These are phyloP conservation scores for Favolaschia claudopus DNA, from an alignment of 768 basidiomycete genomes.

Conservation along the genomic window DNA sequence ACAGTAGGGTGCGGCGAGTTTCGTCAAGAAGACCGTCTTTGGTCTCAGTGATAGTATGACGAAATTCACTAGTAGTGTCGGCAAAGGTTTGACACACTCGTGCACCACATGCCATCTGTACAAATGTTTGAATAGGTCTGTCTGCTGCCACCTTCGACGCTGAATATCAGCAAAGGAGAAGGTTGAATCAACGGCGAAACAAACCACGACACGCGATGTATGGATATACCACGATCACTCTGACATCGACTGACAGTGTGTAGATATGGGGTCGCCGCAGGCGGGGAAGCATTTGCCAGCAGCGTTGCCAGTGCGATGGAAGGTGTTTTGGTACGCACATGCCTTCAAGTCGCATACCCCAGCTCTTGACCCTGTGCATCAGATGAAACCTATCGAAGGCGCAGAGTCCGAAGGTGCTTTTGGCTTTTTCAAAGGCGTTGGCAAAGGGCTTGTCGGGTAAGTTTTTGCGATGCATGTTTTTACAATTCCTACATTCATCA, in stretches of 20 bases:
- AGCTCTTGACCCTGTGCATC: slow-evolving; percentile 7
- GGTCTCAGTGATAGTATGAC: slow-evolving; percentile 95
- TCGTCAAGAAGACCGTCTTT: slow-evolving; percentile 98
- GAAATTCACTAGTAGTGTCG: slow-evolving; percentile 97
- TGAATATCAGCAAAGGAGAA: slow-evolving; percentile 90
- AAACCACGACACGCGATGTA: slow-evolving; percentile 96
- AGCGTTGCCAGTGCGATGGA: slow-evolving; percentile 96
- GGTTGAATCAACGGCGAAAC: slow-evolving; percentile 91
- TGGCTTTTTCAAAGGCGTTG: slow-evolving; percentile 98
- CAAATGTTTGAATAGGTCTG: slow-evolving; percentile 60
- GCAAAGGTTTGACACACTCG: slow-evolving; percentile 72
- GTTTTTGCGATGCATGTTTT: slow-evolving; percentile 13
- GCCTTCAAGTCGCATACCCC: neutral
- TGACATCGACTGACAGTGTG: neutral
- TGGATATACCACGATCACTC: slow-evolving; percentile 33
- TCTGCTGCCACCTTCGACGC: slow-evolving; percentile 97
- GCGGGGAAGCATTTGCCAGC: slow-evolving; percentile 92
- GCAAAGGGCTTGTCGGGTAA: slow-evolving; percentile 95
- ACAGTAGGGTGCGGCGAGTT: slow-evolving; percentile 95
- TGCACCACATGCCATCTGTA: neutral
- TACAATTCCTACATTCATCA: neutral
- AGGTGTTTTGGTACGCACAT: slow-evolving; percentile 77
- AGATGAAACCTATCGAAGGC: slow-evolving; percentile 98
- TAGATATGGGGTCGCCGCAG: slow-evolving; percentile 95
- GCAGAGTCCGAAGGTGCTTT: slow-evolving; percentile 93